phyloP scores from a whole-genome alignment of 352 stramenopile species.

The Thalassiosira sp. region DNA sequence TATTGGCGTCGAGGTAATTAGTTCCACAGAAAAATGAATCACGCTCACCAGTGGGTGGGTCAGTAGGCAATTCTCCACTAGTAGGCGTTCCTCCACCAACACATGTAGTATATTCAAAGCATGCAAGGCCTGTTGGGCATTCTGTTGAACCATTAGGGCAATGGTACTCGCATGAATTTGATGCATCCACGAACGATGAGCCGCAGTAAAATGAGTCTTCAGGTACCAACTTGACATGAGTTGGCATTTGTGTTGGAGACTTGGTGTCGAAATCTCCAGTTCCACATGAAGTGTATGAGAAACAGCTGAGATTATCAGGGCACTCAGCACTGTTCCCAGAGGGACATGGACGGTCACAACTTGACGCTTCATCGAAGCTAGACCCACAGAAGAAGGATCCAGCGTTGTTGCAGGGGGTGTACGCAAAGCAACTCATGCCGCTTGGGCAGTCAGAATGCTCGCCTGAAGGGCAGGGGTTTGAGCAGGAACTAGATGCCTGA shows the following conservation, averaged over 20 bases:
- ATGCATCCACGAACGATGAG: slow-evolving; percentile 28
- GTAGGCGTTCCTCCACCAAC: slow-evolving; percentile 35
- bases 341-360: slow-evolving; percentile 41
- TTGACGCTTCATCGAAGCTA: slow-evolving; percentile 43
- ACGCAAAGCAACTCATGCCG: slow-evolving; percentile 28
- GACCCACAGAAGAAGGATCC: slow-evolving; percentile 50
- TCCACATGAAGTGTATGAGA: slow-evolving; percentile 50
- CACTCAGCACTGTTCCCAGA: slow-evolving; percentile 36
- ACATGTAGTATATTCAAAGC: slow-evolving; percentile 53
- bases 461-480: slow-evolving; percentile 37
- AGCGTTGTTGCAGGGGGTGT: slow-evolving; percentile 48
- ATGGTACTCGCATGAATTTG: slow-evolving; percentile 19
- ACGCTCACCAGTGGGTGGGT: slow-evolving; percentile 23
- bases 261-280: slow-evolving; percentile 41
- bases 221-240: slow-evolving; percentile 2
- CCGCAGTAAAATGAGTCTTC: slow-evolving; percentile 50
- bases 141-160: slow-evolving; percentile 29
- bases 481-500: slow-evolving; percentile 39
- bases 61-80: slow-evolving; percentile 10
- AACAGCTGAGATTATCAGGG: slow-evolving; percentile 35
- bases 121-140: slow-evolving; percentile 43
- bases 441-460: slow-evolving; percentile 31
- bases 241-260: slow-evolving; percentile 31
- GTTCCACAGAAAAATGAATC: slow-evolving; percentile 54
- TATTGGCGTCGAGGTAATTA: slow-evolving; percentile 44